Evolutionary conservation across 2,329 filamentous ascomycete species (phyloP).

Genomic region (Scytalidium sp.): DNA sequence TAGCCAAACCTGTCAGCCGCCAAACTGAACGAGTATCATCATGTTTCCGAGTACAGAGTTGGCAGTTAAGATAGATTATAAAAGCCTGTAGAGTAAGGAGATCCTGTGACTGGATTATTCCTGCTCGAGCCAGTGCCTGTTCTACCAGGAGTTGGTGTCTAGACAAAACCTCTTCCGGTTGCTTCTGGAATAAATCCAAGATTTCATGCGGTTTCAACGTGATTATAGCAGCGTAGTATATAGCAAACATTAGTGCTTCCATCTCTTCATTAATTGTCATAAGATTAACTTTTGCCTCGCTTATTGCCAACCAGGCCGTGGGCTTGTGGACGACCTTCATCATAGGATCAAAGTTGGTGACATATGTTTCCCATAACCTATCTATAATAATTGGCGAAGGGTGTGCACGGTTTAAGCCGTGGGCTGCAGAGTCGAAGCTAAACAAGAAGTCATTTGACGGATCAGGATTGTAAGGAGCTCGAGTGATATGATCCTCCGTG

Average conservation of each 20-base stretch:
- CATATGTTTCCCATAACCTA: slow-evolving; percentile 1
- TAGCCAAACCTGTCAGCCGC: slow-evolving; percentile 3
- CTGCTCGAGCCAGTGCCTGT: not conserved
- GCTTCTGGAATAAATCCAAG: not conserved
- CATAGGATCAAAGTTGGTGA: slow-evolving; percentile 1
- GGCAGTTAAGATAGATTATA: slow-evolving; percentile 12
- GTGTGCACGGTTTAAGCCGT: not conserved
- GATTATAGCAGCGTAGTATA: slow-evolving; percentile 7
- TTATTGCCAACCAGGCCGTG: slow-evolving; percentile 3
- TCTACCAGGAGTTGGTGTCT: not conserved
- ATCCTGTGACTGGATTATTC: slow-evolving; percentile 24
- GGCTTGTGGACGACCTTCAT: slow-evolving; percentile 6
- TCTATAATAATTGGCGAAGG: not conserved
- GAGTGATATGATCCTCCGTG: not conserved
- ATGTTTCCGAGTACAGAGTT: slow-evolving; percentile 16
- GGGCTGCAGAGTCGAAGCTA: not conserved
- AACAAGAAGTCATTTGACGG: not conserved
- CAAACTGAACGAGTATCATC: not conserved
- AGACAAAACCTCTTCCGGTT: not conserved
- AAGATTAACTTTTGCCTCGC: slow-evolving; percentile 1
- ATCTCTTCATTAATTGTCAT: not conserved
- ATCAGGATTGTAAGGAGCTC: not conserved
- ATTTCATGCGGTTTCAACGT: slow-evolving; percentile 1
- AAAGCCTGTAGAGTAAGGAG: slow-evolving; percentile 7
- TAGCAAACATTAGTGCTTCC: slow-evolving; percentile 5